Base-by-base conservation (phyloP, 2,329 filamentous ascomycete genomes). In the Aureobasidium vineae region DNA sequence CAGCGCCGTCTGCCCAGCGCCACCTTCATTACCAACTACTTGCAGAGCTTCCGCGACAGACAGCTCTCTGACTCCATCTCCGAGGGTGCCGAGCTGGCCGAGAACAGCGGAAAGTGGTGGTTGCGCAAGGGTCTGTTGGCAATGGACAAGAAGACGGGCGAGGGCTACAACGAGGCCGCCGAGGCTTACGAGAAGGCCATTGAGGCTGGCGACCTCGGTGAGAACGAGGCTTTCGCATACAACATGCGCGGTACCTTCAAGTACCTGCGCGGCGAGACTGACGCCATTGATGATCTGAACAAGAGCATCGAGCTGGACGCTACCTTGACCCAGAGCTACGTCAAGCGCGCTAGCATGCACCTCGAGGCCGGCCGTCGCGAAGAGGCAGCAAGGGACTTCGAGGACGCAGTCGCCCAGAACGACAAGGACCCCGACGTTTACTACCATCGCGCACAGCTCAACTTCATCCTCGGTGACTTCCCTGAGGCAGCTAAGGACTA, bases 291-390 rank as follows among this genome's bases (percentile, higher is more conserved):
- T 47, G 95, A 98, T 76, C 85, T 99, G 74, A 91, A 92, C 78
- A 95, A 91, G 86, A 96, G 92, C 78, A 90, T 98, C 67, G 91
- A 97, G 78, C 83, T 98, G 54, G 89, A 98, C 74, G 90, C 92
- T 16, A 83, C 86, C 10, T 84, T 98, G 81, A 96, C 92, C 8
- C 95, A 99, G 81, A 97, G 91, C 82, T 98, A 96, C 79, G 97
- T 99, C 82, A 99, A 99, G 85, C 90, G 95, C 68, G 95, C 95
- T 65, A 98, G 93, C 84, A 96, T 99, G 89, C 91, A 96, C 78
- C 84, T 99, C 45, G 95, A 99, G 81, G 88, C 95, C 68, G 89
- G 91, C 70, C 88, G 94, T 74, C 90, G 91, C 64, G 90, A 92
- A n/a, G 88, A 89, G 75, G 94, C 95, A 49, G 89, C 92, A 68